Evolutionary conservation across 768 basidiomycete species (phyloP).

Genomic region (Russula vinacea): DNA sequence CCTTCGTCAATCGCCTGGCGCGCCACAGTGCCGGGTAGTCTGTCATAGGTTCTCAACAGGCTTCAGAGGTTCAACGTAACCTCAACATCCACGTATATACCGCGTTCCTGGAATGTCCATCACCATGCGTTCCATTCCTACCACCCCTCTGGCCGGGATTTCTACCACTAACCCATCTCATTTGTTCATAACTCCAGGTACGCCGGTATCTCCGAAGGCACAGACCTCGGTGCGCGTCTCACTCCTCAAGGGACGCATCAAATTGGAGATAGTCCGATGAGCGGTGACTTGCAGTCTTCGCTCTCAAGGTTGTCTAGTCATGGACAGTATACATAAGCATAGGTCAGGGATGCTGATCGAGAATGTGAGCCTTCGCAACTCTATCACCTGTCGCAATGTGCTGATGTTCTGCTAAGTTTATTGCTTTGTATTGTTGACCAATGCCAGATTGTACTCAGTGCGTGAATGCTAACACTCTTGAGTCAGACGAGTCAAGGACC

Average conservation of each 20-base stretch:
- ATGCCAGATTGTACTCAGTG: too few relatives aligned
- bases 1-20: not conserved
- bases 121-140: slow-evolving; percentile 74
- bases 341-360: slow-evolving; percentile 88
- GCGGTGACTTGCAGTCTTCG: slow-evolving; percentile 65
- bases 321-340: slow-evolving; percentile 73
- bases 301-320: slow-evolving; percentile 62
- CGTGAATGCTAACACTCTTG: too few relatives aligned
- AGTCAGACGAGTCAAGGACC: too few relatives aligned
- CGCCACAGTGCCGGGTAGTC: not conserved
- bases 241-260: slow-evolving; percentile 44
- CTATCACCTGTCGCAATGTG: slow-evolving; percentile 18
- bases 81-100: not conserved
- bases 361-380: slow-evolving; percentile 51
- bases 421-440: too few relatives aligned
- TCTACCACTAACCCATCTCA: slow-evolving; percentile 45
- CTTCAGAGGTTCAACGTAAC: slow-evolving; percentile 3
- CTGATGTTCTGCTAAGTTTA: slow-evolving; percentile 57
- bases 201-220: slow-evolving; percentile 58
- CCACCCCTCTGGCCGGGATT: slow-evolving; percentile 66
- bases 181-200: slow-evolving; percentile 64
- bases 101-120: slow-evolving; percentile 43
- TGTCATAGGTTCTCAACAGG: not conserved
- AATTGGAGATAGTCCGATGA: slow-evolving; percentile 50
- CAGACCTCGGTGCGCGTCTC: slow-evolving; percentile 63